phyloP scores from a whole-genome alignment of 192 early-diverging fungal genomes.

The Coemansia sp. region DNA sequence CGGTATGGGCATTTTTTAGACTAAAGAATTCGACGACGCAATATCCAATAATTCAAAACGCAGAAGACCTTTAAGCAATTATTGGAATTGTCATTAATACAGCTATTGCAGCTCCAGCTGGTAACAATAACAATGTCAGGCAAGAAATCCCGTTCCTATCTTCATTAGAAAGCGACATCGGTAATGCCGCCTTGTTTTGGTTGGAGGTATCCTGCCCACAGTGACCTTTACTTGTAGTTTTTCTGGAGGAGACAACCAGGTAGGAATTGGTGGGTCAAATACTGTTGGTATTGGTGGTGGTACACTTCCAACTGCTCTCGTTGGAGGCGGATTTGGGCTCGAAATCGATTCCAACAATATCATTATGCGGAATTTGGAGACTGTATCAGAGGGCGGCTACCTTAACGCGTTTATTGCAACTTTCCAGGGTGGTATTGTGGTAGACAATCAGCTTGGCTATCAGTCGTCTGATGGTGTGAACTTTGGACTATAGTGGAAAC shows the following conservation, averaged over 20 bases:
- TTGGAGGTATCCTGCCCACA: conserved; percentile 33
- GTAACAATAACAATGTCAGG: neutral
- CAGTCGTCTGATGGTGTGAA: conserved; percentile 11
- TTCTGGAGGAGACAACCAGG: neutral
- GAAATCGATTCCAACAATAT: conserved; percentile 15
- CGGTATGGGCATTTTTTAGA: too few relatives aligned
- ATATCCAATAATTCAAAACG: conserved; percentile 6
- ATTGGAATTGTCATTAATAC: neutral
- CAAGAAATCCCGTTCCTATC: conserved; percentile 10
- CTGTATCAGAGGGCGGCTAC: conserved; percentile 28
- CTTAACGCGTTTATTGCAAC: conserved; percentile 17
- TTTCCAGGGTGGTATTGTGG: conserved; percentile 5
- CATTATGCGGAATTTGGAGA: conserved; percentile 12
- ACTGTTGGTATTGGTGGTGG: conserved; percentile 24
- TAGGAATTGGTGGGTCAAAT: conserved; percentile 15
- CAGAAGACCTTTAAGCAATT: conserved; percentile 4
- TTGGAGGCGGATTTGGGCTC: conserved; percentile 9
- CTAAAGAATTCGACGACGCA: too few relatives aligned
- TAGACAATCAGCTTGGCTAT: conserved; percentile 12
- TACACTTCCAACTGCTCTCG: conserved; percentile 7
- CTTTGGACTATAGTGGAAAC: conserved; percentile 28
- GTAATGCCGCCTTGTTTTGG: conserved; percentile 18
- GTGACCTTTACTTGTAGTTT: conserved; percentile 17
- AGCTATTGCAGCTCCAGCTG: conserved; percentile 16
- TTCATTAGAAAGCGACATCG: conserved; percentile 8